Conservation (phyloP, 2,329 filamentous ascomycete species). For the Penicillium sp. region DNA sequence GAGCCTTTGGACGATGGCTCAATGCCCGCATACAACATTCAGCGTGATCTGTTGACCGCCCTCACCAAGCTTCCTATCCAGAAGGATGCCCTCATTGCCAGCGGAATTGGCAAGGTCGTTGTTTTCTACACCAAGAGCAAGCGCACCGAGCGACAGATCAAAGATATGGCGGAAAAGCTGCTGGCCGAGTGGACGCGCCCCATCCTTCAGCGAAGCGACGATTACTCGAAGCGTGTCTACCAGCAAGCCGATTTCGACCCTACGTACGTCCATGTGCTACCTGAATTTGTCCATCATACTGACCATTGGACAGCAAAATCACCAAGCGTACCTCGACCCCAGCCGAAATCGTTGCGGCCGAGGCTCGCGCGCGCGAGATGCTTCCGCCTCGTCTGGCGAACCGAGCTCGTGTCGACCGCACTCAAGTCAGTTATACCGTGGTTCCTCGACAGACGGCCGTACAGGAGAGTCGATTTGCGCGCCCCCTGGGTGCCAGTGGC, state of each 20-base stretch:
- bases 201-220: slow-evolving; percentile 87
- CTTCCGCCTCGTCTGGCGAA: slow-evolving; percentile 55
- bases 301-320: slow-evolving; percentile 34
- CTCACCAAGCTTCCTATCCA: slow-evolving; percentile 79
- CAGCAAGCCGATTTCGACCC: slow-evolving; percentile 60
- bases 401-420: slow-evolving; percentile 58
- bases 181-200: slow-evolving; percentile 93
- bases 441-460: slow-evolving; percentile 58
- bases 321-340: slow-evolving; percentile 33
- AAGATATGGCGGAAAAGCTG: slow-evolving; percentile 88
- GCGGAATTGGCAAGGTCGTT: slow-evolving; percentile 92
- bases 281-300: slow-evolving; percentile 12
- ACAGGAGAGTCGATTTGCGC: slow-evolving; percentile 46
- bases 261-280: slow-evolving; percentile 34
- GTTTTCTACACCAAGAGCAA: slow-evolving; percentile 97
- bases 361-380: slow-evolving; percentile 52
- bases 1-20: slow-evolving; percentile 93
- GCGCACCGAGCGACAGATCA: slow-evolving; percentile 81
- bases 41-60: slow-evolving; percentile 85
- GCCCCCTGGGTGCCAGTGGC: slow-evolving; percentile 47
- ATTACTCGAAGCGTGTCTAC: slow-evolving; percentile 80
- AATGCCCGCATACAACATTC: slow-evolving; percentile 93
- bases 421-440: slow-evolving; percentile 60
- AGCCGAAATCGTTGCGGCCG: slow-evolving; percentile 44
- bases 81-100: slow-evolving; percentile 85